Percentiles rank a stretch among this genome's conserved stretches.
Conservation (phyloP, 73 alveolate species). For the Strombidium stylifer region DNA sequence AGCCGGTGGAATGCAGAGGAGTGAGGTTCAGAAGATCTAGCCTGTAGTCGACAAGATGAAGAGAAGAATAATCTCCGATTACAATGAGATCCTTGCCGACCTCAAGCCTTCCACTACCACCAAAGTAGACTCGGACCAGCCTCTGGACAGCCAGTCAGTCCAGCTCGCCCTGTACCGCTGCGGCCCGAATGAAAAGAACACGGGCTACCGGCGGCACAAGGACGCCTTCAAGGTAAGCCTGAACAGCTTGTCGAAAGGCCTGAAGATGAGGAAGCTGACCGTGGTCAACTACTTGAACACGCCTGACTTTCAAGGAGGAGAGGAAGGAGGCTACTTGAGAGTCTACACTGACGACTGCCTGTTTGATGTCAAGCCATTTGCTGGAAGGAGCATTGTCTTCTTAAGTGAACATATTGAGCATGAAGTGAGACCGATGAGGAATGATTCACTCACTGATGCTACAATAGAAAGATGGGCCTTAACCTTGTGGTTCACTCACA, state of each 20-base stretch:
- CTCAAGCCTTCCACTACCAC: neutral
- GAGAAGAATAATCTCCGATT: neutral
- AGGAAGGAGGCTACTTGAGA: slow-evolving; percentile 27
- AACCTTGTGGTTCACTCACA: slow-evolving; percentile 52
- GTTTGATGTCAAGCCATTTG: slow-evolving; percentile 40
- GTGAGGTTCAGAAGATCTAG: no score
- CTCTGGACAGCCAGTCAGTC: slow-evolving; percentile 14
- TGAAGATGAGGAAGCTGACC: slow-evolving; percentile 44
- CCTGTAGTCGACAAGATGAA: neutral
- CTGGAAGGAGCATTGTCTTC: slow-evolving; percentile 40
- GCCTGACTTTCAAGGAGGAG: neutral
- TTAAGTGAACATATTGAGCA: slow-evolving; percentile 47
- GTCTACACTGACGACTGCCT: slow-evolving; percentile 31
- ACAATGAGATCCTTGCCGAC: no score
- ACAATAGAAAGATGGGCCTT: slow-evolving; percentile 62
- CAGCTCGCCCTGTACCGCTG: slow-evolving; percentile 47
- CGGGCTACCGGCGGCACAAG: slow-evolving; percentile 44
- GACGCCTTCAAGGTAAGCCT: slow-evolving; percentile 51
- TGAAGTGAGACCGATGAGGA: slow-evolving; percentile 60
- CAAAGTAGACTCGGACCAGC: neutral
- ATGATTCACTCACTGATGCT: no score
- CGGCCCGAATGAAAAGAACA: no score
- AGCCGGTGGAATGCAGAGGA: no score
- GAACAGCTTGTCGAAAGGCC: slow-evolving; percentile 27
- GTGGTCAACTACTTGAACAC: slow-evolving; percentile 31